Evolutionary conservation across 805 yeast species (phyloP), one percentile per base, ranked within the genome.

Genomic region (Yarrowia porcina): DNA sequence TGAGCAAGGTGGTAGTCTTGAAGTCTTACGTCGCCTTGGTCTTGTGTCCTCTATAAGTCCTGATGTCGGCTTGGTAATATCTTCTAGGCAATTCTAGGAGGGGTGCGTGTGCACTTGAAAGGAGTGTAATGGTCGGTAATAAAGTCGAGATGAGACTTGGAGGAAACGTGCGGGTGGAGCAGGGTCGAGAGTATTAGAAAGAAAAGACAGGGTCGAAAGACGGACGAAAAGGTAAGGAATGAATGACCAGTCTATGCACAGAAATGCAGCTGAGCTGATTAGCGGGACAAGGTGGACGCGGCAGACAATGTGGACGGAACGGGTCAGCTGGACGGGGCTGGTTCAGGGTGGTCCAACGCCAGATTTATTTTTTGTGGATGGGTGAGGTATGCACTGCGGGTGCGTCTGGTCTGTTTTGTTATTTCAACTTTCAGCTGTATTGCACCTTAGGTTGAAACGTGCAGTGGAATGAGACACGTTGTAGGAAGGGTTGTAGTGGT

Each of bases 381-480:
- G 28, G 60, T n/a, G 49, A 17, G 38, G 54, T 32, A 57, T 27
- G 39, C 62, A 32, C 32, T 12, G 27, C 41, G 13, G 25, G 60
- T 35, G 56, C 56, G 56, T 49, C 56, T 33, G 39, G 56, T 32
- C 38, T 49, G 56, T 49, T n/a, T 49, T 49, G 56, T 49, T 49
- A 49, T 49, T 45, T 49, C 56, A 32, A 47, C 39, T 49, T 32
- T 21, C 39, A 21, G 56, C 52, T 27, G 32, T 52, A 30, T 23
- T 13, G 17, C 20, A 23, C 17, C 2, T 17, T 6, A 41, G 17
- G 33, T 52, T 38, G 52, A 8, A 39, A 7, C 23, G 9, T 36
- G 45, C 45, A 52, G 47, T 54, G 30, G 61, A 27, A 54, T 36
- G 47, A 18, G 23, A 27, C 21, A 44, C 50, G 4, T 10, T 3